Evolutionary conservation across 2,329 filamentous ascomycete genomes (phyloP), one percentile per base, ranked within the genome.

Genomic region (Aspergillus ochraceus): DNA sequence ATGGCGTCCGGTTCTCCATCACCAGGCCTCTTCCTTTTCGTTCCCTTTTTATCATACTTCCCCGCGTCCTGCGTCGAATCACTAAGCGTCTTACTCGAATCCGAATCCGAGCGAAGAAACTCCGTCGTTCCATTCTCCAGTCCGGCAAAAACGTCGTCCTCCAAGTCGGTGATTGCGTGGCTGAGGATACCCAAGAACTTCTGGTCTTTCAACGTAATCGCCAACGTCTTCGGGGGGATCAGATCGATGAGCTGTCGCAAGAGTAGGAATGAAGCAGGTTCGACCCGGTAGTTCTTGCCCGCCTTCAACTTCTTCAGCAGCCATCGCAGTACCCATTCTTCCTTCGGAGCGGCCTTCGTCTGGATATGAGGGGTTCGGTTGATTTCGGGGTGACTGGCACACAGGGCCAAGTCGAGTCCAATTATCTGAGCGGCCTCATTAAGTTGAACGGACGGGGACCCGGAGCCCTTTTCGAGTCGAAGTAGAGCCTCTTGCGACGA

Each of bases 311-410:
- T 87, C 66, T 85, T 87, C 66, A 88, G 76, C 24, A 89, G 74
- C 88, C 88, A 90, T 68, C 84, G 83, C 59, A 89, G 71, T 14
- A 88, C 80, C 86, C 87, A 90, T 77, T 90, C 86, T 67, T 86
- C 84, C 68, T 84, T 83, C 29, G 77, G 79, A 4, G 76, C 74
- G 12, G 76, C 68, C 51, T 66, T 65, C 22, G 53, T 60, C 57
- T 60, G 67, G 10, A 65, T 57, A 36, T 67, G 60, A 49, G 58
- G 58, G 65, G 65, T 57, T 59, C 66, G 61, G 47, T 69, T 69
- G 51, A 70, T 68, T 52, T 71, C 68, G 24, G 70, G 70, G 58
- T 73, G 66, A 59, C 70, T 71, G 29, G 69, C 67, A 61, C 69
- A 70, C 60, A 73, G 59, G 6, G 67, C 64, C 50, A 79, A 64